Base-by-base conservation (phyloP, 106 monocot genomes). In the Phalaenopsis equestris region DNA sequence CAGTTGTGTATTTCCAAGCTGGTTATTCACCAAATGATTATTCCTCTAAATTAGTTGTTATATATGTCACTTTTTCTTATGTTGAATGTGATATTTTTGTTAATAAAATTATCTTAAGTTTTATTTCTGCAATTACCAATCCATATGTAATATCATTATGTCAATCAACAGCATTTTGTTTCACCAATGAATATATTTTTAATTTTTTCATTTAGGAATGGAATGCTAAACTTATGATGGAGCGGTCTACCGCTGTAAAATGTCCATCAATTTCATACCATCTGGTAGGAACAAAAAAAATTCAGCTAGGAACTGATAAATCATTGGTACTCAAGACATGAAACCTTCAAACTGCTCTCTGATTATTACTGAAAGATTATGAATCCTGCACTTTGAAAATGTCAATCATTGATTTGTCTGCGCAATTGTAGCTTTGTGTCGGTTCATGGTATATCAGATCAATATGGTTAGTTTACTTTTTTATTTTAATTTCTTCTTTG, bases 11-110 rank as follows among this genome's bases (percentile, higher is more conserved):
- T 84, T 93, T 95, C 76, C 81, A 95, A 87, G 90, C 99, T 84
- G 99, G 99, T 73, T 99, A 95, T 78, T 84, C 99, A 82, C 99
- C 99, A 79, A 95, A 84, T 89, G 95, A 99, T 84, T 99, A 99
- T 90, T 95, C 99, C 73, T 95, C 99, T 37, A 95, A 99, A 88
- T 77, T 84, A 73, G 97, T 98, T 74, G 87, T 56, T 30, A 49
- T 86, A 16, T 55, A 16, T 12, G 23, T 76, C 8, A 37, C 68
- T 55, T 41, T 55, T 83, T 15, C 72, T 72, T 42, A 74, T 42
- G 42, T n/a, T 74, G 8, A n/a, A 18, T n/a, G 36, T 74, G 74
- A 74, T 42, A 42, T 74, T 74, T 21, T 7, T 18, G 42, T n/a
- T 42, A 4, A 45, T 65, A 30, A 39, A 70, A 38, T 39, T 70